Evolutionary conservation across 2,329 filamentous ascomycete genomes (phyloP).

Genomic region (Ophiocordyceps camponoti-leonardi): DNA sequence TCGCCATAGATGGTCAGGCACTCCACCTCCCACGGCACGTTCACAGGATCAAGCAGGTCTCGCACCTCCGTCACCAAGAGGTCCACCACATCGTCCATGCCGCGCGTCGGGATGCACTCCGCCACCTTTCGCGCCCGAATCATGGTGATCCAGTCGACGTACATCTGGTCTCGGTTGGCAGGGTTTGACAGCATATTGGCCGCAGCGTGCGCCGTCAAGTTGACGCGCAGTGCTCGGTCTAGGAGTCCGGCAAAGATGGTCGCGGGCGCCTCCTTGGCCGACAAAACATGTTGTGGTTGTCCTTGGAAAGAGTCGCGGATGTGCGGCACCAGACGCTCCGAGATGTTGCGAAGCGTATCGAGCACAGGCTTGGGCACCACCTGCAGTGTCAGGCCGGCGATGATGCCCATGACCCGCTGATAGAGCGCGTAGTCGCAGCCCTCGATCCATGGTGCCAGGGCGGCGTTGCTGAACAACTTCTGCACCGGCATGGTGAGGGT

Average conservation of each 20-base stretch:
- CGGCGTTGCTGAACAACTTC: conserved; percentile 69
- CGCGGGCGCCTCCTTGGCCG: conserved; percentile 76
- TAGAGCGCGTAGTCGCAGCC: conserved; percentile 93
- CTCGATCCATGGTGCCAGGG: conserved; percentile 80
- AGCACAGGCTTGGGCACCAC: conserved; percentile 79
- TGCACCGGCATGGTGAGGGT: conserved; percentile 94
- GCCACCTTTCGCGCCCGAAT: conserved; percentile 45
- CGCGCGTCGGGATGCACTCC: conserved; percentile 42
- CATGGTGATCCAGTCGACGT: conserved; percentile 67
- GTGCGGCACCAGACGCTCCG: conserved; percentile 61
- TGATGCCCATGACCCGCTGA: conserved; percentile 88
- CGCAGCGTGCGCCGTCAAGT: conserved; percentile 82
- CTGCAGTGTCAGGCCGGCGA: conserved; percentile 76
- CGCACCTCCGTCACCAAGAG: conserved; percentile 50
- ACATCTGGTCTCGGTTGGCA: conserved; percentile 88
- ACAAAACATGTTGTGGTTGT: conserved; percentile 69
- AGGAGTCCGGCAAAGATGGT: conserved; percentile 76
- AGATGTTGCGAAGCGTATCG: conserved; percentile 75
- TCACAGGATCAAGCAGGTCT: conserved; percentile 50
- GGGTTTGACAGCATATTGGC: conserved; percentile 83
- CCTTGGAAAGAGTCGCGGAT: conserved; percentile 73
- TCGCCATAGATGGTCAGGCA: conserved; percentile 43
- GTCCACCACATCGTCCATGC: conserved; percentile 49
- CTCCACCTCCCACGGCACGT: conserved; percentile 48
- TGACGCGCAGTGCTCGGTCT: conserved; percentile 76